Evolutionary conservation across 768 basidiomycete genomes (phyloP).

Genomic region (Pilatotrama ljubarskyi): DNA sequence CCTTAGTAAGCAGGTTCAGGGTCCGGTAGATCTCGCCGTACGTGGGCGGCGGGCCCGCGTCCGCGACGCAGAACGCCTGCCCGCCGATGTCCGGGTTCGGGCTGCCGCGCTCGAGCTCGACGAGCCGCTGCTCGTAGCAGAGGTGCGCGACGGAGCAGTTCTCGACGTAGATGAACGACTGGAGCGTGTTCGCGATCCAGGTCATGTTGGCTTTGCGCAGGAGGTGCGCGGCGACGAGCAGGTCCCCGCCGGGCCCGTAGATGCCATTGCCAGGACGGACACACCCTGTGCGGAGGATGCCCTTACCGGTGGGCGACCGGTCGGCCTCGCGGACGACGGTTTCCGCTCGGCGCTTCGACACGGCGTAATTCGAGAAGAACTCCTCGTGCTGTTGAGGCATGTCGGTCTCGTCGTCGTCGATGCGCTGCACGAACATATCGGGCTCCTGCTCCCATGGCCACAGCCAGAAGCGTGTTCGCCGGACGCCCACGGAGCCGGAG

Average conservation of each 20-base stretch:
- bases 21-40: conserved; percentile 62
- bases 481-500: conserved; percentile 64
- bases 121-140: conserved; percentile 68
- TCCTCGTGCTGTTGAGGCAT: conserved; percentile 56
- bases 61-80: conserved; percentile 64
- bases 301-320: conserved; percentile 33
- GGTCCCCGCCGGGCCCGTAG: conserved; percentile 75
- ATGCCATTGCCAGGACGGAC: conserved; percentile 79
- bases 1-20: conserved; percentile 56
- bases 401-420: conserved; percentile 59
- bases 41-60: conserved; percentile 62
- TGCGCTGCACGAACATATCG: conserved; percentile 55
- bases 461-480: conserved; percentile 58
- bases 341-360: conserved; percentile 63
- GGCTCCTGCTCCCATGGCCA: conserved; percentile 77
- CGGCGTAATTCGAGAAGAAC: conserved; percentile 80
- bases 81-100: conserved; percentile 69
- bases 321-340: conserved; percentile 44
- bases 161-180: conserved; percentile 74
- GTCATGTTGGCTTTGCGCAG: conserved; percentile 58
- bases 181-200: conserved; percentile 58
- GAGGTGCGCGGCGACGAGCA: conserved; percentile 65
- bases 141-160: conserved; percentile 74
- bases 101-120: conserved; percentile 47
- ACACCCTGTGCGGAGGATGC: conserved; percentile 65